Percentiles rank a stretch among this genome's conserved stretches.
Evolutionary conservation across 352 stramenopile species (phyloP).

Genomic region (Globisporangium middletonii): DNA sequence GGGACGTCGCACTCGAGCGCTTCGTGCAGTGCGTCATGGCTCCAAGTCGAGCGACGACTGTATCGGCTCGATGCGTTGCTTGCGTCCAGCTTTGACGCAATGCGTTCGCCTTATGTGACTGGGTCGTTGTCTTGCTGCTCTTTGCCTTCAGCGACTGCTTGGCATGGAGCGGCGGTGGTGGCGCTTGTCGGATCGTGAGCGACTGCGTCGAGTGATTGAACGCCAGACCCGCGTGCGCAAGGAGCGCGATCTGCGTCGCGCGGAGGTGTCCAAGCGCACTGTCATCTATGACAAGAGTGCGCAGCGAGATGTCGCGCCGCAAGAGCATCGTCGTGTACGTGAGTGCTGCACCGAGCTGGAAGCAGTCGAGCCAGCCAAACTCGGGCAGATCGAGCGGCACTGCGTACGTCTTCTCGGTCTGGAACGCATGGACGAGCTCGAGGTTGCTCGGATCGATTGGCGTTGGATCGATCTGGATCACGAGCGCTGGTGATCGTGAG

Average conservation of each 20-base stretch:
- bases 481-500: not conserved
- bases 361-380: slow-evolving; percentile 44
- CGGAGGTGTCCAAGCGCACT: slow-evolving; percentile 17
- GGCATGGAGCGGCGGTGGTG: slow-evolving; percentile 7
- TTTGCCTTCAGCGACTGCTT: slow-evolving; percentile 6
- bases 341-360: slow-evolving; percentile 41
- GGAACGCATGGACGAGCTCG: slow-evolving; percentile 25
- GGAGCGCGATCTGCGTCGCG: slow-evolving; percentile 17
- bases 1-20: too few relatives aligned
- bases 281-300: slow-evolving; percentile 29
- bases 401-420: slow-evolving; percentile 42
- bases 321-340: slow-evolving; percentile 44
- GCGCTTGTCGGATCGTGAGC: slow-evolving; percentile 23
- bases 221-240: slow-evolving; percentile 31
- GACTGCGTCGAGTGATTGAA: slow-evolving; percentile 36
- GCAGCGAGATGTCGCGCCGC: slow-evolving; percentile 41
- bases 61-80: not conserved
- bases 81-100: not conserved
- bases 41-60: too few relatives aligned
- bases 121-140: slow-evolving; percentile 2
- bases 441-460: slow-evolving; percentile 1
- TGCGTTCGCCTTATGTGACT: not conserved
- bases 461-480: slow-evolving; percentile 17
- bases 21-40: too few relatives aligned
- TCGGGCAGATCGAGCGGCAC: slow-evolving; percentile 31